These are phyloP conservation scores for Aureobasidium sp. DNA, from an alignment of 2,329 filamentous ascomycete species.

Conservation along the genomic window DNA sequence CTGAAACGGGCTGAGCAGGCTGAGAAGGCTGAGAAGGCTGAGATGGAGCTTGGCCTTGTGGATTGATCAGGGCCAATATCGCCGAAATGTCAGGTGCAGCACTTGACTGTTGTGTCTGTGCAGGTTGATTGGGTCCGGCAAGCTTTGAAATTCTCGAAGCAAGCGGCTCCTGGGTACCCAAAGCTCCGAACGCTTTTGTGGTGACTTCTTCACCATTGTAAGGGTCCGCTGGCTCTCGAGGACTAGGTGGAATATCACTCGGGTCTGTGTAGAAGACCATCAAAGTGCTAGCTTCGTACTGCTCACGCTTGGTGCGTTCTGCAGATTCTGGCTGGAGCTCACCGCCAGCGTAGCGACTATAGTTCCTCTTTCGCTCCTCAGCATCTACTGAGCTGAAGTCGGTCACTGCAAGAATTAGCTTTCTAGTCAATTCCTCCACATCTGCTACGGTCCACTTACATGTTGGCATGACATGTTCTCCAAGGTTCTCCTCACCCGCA, in stretches of 20 bases:
- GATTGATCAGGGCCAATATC: conserved; percentile 19
- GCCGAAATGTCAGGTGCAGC: conserved; percentile 17
- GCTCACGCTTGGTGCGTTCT: conserved; percentile 38
- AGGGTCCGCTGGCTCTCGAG: conserved; percentile 38
- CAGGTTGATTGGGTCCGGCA: conserved; percentile 14
- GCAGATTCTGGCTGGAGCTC: conserved; percentile 32
- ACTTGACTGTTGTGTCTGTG: conserved; percentile 9
- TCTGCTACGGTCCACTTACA: background rate
- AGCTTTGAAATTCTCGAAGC: conserved; percentile 11
- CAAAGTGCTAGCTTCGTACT: conserved; percentile 40
- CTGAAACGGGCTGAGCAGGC: conserved; percentile 3
- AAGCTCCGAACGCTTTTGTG: conserved; percentile 34
- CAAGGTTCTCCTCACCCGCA: conserved; percentile 45
- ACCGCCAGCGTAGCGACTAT: conserved; percentile 40
- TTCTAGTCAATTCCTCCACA: background rate
- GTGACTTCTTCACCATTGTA: conserved; percentile 25
- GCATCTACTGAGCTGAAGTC: conserved; percentile 38
- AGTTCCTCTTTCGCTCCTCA: conserved; percentile 39
- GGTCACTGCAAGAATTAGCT: conserved; percentile 22
- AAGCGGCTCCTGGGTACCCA: conserved; percentile 21
- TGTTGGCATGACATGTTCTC: conserved; percentile 14
- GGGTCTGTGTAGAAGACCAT: conserved; percentile 41
- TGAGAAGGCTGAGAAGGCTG: conserved; percentile 14
- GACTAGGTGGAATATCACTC: conserved; percentile 41
- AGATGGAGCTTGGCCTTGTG: conserved; percentile 21